Evolutionary conservation across 768 basidiomycete genomes (phyloP).

Genomic region (Gloeopeniophorella convolvens): DNA sequence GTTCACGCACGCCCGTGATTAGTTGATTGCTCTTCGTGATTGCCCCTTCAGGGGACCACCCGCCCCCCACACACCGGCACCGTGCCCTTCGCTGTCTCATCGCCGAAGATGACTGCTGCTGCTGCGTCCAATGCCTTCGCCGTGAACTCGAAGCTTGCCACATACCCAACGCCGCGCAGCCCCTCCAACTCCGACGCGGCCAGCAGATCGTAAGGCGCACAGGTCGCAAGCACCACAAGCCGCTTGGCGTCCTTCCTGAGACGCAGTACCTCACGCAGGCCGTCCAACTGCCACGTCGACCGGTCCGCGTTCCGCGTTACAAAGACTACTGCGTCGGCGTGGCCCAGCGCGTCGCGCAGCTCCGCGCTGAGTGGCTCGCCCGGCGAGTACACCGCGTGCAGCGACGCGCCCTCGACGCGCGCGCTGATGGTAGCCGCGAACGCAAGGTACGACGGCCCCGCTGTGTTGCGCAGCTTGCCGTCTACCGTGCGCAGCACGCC

Average conservation of each 20-base stretch:
- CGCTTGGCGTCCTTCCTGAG: constrained; percentile 23
- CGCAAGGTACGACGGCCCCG: constrained; percentile 47
- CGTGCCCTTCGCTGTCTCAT: constrained; percentile 22
- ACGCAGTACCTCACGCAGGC: constrained; percentile 29
- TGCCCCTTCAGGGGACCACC: no score
- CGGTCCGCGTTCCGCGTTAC: constrained; percentile 53
- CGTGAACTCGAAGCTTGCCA: constrained; percentile 59
- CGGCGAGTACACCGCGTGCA: constrained; percentile 42
- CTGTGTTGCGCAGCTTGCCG: constrained; percentile 48
- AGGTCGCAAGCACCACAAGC: constrained; percentile 50
- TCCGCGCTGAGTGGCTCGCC: constrained; percentile 13
- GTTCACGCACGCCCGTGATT: no score
- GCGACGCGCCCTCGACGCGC: constrained; percentile 27
- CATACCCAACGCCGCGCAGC: constrained; percentile 28
- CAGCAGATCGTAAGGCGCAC: constrained; percentile 59
- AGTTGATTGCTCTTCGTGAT: no score
- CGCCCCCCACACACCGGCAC: constrained; percentile 26
- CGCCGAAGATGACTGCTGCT: constrained; percentile 39
- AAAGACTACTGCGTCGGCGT: constrained; percentile 37
- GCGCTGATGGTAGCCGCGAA: constrained; percentile 37
- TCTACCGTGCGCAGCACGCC: constrained; percentile 35
- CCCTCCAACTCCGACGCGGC: constrained; percentile 23
- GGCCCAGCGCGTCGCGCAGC: constrained; percentile 13
- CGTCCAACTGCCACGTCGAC: constrained; percentile 50
- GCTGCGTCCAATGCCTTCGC: constrained; percentile 41